These are phyloP conservation scores for Trypanosoma melophagium DNA, from an alignment of 208 protist genomes.

Conservation along the genomic window DNA sequence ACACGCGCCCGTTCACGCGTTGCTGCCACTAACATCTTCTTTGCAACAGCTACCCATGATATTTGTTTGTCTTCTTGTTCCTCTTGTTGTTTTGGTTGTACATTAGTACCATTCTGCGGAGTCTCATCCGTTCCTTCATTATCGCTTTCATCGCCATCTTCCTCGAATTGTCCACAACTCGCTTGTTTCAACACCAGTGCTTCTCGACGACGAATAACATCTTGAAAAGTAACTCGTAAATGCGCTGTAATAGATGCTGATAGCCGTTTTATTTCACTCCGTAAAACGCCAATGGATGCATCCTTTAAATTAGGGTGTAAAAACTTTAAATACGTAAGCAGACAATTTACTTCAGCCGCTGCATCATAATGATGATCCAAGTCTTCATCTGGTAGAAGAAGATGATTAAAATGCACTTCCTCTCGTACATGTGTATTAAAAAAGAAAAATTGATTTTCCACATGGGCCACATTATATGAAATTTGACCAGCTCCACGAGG, in stretches of 20 bases:
- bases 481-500: constrained; percentile 61
- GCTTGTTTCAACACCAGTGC: constrained; percentile 79
- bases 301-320: constrained; percentile 48
- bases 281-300: constrained; percentile 35
- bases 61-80: background rate
- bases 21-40: constrained; percentile 46
- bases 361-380: constrained; percentile 95
- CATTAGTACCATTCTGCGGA: constrained; percentile 4
- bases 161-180: constrained; percentile 14
- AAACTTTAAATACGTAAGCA: constrained; percentile 73
- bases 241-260: constrained; percentile 64
- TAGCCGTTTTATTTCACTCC: constrained; percentile 57
- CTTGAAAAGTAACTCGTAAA: constrained; percentile 66
- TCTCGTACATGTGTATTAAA: constrained; percentile 93
- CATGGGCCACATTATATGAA: constrained; percentile 69
- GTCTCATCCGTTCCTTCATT: constrained; percentile 30
- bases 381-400: constrained; percentile 46
- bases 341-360: constrained; percentile 87
- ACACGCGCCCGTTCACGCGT: constrained; percentile 51
- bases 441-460: constrained; percentile 95
- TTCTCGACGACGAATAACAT: constrained; percentile 73
- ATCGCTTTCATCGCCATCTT: constrained; percentile 34
- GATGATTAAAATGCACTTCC: constrained; percentile 90
- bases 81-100: background rate
- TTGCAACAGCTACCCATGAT: constrained; percentile 51